Conservation (phyloP, 805 yeast species). For the Metschnikowia aberdeeniae region DNA sequence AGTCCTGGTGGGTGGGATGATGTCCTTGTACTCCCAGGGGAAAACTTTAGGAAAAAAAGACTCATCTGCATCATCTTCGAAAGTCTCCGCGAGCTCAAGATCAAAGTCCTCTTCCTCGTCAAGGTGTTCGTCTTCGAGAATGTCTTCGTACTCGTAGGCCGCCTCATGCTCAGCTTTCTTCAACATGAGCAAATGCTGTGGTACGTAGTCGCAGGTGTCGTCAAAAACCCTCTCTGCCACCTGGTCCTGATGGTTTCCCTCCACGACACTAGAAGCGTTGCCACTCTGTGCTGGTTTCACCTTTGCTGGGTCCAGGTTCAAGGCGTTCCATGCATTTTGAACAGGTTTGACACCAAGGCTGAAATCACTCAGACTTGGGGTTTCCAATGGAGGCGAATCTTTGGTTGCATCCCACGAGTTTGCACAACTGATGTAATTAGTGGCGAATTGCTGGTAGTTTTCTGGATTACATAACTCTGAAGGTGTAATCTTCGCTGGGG, state of each 20-base stretch:
- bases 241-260: constrained; percentile 15
- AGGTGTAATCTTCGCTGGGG: constrained; percentile 12
- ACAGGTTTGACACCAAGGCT: constrained; percentile 16
- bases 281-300: not conserved
- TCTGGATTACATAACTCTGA: constrained; percentile 28
- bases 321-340: constrained; percentile 28
- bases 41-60: constrained; percentile 22
- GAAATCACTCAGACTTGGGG: constrained; percentile 8
- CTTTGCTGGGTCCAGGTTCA: too few species aligned
- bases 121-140: constrained; percentile 6
- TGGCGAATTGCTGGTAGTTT: constrained; percentile 23
- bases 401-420: constrained; percentile 42
- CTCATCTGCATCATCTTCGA: not conserved
- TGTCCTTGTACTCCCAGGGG: constrained; percentile 34
- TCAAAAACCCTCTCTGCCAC: constrained; percentile 32
- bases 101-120: constrained; percentile 4
- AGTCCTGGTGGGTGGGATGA: constrained; percentile 21
- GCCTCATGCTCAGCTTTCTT: constrained; percentile 1
- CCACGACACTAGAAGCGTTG: not conserved
- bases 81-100: not conserved
- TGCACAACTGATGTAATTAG: not conserved
- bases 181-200: constrained; percentile 22
- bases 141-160: constrained; percentile 1
- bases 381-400: constrained; percentile 37
- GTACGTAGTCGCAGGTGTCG: constrained; percentile 25